A percentile compares a stretch with the other conserved stretches of the same genome.
These are phyloP conservation scores for Aspergillus fischeri DNA, from an alignment of 2,329 filamentous ascomycete species.

Conservation along the genomic window DNA sequence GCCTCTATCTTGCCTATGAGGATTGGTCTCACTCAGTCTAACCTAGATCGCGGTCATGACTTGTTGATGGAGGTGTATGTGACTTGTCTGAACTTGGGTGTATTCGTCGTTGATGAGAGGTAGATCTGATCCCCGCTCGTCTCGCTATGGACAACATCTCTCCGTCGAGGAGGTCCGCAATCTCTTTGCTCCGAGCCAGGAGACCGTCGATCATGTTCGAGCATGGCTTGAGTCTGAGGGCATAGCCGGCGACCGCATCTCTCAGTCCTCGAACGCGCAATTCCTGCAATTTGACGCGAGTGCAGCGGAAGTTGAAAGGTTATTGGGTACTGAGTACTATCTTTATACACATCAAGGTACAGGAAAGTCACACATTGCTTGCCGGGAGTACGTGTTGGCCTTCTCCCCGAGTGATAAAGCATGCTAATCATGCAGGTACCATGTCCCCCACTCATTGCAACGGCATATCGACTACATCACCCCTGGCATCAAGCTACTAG, in stretches of 20 bases:
- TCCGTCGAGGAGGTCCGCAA: constrained; percentile 41
- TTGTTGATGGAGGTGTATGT: constrained; percentile 41
- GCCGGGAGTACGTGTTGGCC: constrained; percentile 33
- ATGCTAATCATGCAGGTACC: constrained; percentile 34
- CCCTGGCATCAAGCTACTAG: constrained; percentile 24
- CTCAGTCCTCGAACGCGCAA: constrained; percentile 48
- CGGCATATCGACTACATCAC: constrained; percentile 55
- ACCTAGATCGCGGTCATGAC: constrained; percentile 42
- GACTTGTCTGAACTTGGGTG: constrained; percentile 2
- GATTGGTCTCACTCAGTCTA: constrained; percentile 44
- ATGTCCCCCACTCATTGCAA: constrained; percentile 46
- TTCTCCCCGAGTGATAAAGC: neutral
- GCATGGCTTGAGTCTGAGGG: constrained; percentile 53
- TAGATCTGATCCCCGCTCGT: constrained; percentile 39
- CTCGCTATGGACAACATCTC: constrained; percentile 42
- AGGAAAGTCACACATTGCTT: constrained; percentile 29
- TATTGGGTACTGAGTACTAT: constrained; percentile 54
- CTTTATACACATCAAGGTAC: constrained; percentile 44
- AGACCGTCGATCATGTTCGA: constrained; percentile 50
- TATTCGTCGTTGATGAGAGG: constrained; percentile 1
- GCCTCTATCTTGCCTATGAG: constrained; percentile 41
- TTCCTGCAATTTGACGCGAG: constrained; percentile 55
- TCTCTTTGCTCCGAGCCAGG: constrained; percentile 39
- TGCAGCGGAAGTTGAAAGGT: constrained; percentile 49
- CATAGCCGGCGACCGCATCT: constrained; percentile 47